A percentile compares a stretch with the other conserved stretches of the same genome.
phyloP scores from a whole-genome alignment of 495 filamentous ascomycete genomes.

The Aspergillus panamensis region DNA sequence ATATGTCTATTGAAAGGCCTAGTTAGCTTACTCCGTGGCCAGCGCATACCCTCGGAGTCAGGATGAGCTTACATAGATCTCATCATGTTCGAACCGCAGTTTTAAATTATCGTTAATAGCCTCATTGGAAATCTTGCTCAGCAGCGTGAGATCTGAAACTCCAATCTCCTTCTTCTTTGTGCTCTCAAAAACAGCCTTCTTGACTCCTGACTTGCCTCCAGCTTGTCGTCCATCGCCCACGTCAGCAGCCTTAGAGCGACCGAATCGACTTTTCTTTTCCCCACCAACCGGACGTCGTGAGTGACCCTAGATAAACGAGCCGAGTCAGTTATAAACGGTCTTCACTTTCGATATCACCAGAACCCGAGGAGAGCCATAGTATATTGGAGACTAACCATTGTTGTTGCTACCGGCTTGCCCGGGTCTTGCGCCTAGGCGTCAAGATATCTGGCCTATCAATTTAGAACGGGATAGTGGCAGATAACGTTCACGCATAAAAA shows the following conservation, averaged over 20 bases:
- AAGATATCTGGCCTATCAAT: constrained; percentile 34
- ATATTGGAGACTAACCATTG: constrained; percentile 31
- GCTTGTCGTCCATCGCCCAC: constrained; percentile 43
- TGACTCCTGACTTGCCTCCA: constrained; percentile 64
- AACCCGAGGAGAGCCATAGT: not conserved
- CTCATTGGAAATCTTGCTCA: constrained; percentile 98
- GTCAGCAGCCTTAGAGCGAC: constrained; percentile 47
- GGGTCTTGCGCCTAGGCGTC: constrained; percentile 32
- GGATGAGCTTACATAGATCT: constrained; percentile 78
- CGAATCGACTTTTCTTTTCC: constrained; percentile 50
- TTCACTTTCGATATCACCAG: not conserved
- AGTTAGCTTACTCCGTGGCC: constrained; percentile 24
- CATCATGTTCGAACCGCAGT: constrained; percentile 89
- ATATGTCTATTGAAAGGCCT: constrained; percentile 66
- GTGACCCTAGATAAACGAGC: constrained; percentile 36
- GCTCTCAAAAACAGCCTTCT: constrained; percentile 92
- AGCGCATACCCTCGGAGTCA: constrained; percentile 13
- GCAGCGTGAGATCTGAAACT: constrained; percentile 93
- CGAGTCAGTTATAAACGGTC: constrained; percentile 11
- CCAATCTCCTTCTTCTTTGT: constrained; percentile 99
- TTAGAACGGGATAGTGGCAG: constrained; percentile 13
- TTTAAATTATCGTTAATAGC: constrained; percentile 99
- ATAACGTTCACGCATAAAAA: constrained; percentile 10
- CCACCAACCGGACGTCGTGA: constrained; percentile 48
- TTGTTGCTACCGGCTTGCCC: constrained; percentile 31